Conservation (phyloP, 352 stramenopile species). For the Halophytophthora batemanensis region DNA sequence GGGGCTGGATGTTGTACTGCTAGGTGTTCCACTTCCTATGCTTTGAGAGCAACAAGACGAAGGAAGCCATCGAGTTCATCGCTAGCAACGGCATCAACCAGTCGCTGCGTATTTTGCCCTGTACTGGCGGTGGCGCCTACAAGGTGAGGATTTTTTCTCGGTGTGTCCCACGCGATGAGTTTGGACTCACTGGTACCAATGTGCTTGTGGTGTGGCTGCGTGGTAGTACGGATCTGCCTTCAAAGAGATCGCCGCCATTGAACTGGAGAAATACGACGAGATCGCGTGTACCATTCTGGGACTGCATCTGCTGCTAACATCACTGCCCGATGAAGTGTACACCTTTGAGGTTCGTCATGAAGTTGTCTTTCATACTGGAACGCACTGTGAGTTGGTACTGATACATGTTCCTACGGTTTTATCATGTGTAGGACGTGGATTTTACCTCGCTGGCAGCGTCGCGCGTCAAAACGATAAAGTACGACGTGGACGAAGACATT, state of each 20-base stretch:
- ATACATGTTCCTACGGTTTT: conserved; percentile 2
- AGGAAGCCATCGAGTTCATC: conserved; percentile 77
- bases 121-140: conserved; percentile 79
- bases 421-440: conserved; percentile 60
- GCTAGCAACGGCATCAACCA: conserved; percentile 75
- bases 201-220: not conserved
- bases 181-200: not conserved
- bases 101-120: conserved; percentile 72
- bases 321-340: conserved; percentile 96
- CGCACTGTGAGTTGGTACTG: conserved; percentile 4
- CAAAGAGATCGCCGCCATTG: conserved; percentile 73
- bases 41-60: conserved; percentile 77
- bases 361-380: not conserved
- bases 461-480: conserved; percentile 74
- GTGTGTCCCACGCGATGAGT: not conserved
- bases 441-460: conserved; percentile 72
- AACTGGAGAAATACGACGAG: conserved; percentile 89
- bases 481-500: conserved; percentile 73
- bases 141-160: conserved; percentile 46
- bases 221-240: conserved; percentile 68
- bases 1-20: not conserved
- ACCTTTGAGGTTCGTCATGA: conserved; percentile 89
- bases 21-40: conserved; percentile 96
- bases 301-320: conserved; percentile 96
- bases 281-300: conserved; percentile 96